phyloP scores from a whole-genome alignment of 306 rosid genomes.

The Gillenia trifoliata region DNA sequence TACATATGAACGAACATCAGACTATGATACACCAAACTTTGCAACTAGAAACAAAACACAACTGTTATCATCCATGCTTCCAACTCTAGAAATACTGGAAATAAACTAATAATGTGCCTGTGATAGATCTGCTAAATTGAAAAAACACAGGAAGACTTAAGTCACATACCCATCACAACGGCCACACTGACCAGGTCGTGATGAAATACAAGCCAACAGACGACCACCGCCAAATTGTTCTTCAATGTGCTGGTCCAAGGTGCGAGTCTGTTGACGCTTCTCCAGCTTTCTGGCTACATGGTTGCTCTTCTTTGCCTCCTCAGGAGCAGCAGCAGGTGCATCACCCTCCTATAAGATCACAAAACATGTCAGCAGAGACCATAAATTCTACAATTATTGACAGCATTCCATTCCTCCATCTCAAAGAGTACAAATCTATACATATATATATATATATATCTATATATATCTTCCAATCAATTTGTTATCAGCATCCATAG shows the following conservation, averaged over 20 bases:
- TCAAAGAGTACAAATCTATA: background rate
- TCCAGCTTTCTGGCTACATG: conserved; percentile 49
- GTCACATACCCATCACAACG: conserved; percentile 54
- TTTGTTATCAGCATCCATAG: background rate
- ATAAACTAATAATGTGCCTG: background rate
- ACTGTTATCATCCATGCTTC: background rate
- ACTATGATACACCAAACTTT: background rate
- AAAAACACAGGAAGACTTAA: background rate
- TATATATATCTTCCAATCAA: background rate
- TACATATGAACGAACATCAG: background rate
- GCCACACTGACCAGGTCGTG: conserved; percentile 62
- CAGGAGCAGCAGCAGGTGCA: conserved; percentile 21
- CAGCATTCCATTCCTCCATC: background rate
- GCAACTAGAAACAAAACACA: background rate
- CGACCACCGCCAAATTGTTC: conserved; percentile 59
- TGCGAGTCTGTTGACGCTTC: conserved; percentile 41
- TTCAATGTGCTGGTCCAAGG: conserved; percentile 49
- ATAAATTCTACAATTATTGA: background rate
- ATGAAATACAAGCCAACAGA: conserved; percentile 55
- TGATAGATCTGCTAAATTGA: background rate
- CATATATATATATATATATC: no score
- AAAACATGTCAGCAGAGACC: background rate
- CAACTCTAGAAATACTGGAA: background rate
- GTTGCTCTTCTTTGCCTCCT: conserved; percentile 53
- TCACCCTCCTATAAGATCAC: conserved; percentile 40